Conservation (phyloP, 441 rosid genomes). For the Sinapis alba region DNA sequence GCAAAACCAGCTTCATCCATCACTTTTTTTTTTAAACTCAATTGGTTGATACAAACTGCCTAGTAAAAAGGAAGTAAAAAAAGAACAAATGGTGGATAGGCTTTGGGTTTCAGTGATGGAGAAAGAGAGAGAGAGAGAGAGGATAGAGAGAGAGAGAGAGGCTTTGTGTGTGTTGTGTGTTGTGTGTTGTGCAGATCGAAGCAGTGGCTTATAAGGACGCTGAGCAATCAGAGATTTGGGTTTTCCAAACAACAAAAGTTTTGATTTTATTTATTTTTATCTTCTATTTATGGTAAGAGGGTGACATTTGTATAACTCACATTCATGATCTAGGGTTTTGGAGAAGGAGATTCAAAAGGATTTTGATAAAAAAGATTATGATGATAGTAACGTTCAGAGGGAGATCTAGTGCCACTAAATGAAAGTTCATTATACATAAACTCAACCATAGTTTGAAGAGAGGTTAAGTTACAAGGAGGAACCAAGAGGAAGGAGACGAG, state of each 20-base stretch:
- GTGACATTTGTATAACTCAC: conserved; percentile 9
- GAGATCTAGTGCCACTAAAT: conserved; percentile 16
- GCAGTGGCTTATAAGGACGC: conserved; percentile 8
- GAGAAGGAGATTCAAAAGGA: conserved; percentile 1
- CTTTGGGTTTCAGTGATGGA: conserved; percentile 75
- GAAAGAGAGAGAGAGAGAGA: conserved; percentile 40
- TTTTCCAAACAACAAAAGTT: not conserved
- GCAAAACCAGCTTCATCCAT: conserved; percentile 28
- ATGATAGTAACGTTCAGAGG: conserved; percentile 18
- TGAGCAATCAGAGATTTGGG: not conserved
- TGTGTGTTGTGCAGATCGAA: conserved; percentile 6
- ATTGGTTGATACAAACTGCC: conserved; percentile 42
- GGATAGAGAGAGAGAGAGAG: conserved; percentile 43
- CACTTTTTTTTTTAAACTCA: conserved; percentile 37
- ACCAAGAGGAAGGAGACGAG: conserved; percentile 60
- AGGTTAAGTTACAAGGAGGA: conserved; percentile 33
- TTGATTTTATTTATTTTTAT: not conserved
- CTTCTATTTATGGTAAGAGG: not conserved
- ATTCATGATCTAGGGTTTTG: not conserved
- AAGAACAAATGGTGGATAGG: conserved; percentile 37
- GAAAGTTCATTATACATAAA: not conserved
- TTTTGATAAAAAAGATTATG: conserved; percentile 25
- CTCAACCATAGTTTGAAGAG: conserved; percentile 44
- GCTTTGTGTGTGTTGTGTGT: conserved; percentile 21
- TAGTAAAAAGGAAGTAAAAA: conserved; percentile 38